These are phyloP conservation scores for Gymnopilus dilepis DNA, from an alignment of 768 basidiomycete genomes.

Conservation along the genomic window DNA sequence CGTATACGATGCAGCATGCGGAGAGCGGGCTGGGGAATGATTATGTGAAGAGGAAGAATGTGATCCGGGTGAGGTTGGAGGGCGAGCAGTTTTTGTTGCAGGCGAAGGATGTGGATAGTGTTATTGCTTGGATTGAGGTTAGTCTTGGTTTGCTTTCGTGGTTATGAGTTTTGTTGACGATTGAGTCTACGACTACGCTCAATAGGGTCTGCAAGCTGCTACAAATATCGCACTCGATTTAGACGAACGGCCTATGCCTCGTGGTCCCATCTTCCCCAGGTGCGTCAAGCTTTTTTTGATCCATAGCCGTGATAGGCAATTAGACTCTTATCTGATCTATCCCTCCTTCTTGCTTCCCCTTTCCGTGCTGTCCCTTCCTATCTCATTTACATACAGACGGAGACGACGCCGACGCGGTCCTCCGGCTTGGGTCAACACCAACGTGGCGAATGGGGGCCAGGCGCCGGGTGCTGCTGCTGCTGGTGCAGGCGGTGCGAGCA, in stretches of 20 bases:
- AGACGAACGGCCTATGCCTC: constrained; percentile 91
- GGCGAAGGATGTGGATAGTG: constrained; percentile 79
- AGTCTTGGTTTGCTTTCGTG: constrained; percentile 37
- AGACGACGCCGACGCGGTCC: constrained; percentile 37
- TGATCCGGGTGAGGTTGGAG: constrained; percentile 89
- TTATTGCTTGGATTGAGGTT: constrained; percentile 98
- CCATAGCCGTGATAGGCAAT: constrained; percentile 1
- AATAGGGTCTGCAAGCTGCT: constrained; percentile 87
- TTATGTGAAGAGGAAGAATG: constrained; percentile 91
- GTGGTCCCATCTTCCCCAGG: constrained; percentile 86
- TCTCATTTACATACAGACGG: no score
- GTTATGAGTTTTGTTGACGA: neutral
- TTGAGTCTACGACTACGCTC: neutral
- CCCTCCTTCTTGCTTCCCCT: no score
- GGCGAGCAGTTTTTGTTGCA: constrained; percentile 98
- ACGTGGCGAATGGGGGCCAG: neutral
- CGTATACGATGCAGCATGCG: constrained; percentile 86
- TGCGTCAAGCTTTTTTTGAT: constrained; percentile 37
- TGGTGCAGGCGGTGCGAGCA: no score
- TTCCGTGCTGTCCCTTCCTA: no score
- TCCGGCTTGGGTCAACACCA: constrained; percentile 9
- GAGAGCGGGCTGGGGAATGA: constrained; percentile 96
- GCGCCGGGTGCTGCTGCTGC: neutral
- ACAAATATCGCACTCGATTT: constrained; percentile 92
- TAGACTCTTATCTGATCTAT: constrained; percentile 24